A percentile compares a stretch with the other conserved stretches of the same genome.
Evolutionary conservation across 768 basidiomycete genomes (phyloP).

Genomic region (Phylloporus arenicola): DNA sequence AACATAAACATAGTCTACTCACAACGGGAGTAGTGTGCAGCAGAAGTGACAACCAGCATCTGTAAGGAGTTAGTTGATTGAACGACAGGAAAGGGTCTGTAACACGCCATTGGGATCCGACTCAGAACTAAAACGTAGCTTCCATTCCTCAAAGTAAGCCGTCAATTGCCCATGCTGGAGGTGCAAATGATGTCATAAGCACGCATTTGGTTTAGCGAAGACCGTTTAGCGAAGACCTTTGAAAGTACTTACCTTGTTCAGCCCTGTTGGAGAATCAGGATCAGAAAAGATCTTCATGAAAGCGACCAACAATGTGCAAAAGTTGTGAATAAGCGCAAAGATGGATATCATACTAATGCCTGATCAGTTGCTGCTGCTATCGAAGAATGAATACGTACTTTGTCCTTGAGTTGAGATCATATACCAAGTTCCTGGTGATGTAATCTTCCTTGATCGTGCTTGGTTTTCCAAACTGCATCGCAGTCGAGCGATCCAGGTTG

Average conservation of each 20-base stretch:
- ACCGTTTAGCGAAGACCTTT: background rate
- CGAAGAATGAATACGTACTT: conserved; percentile 32
- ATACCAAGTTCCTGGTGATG: conserved; percentile 76
- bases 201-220: background rate
- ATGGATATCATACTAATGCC: conserved; percentile 64
- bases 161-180: conserved; percentile 54
- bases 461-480: conserved; percentile 87
- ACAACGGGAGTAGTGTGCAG: conserved; percentile 70
- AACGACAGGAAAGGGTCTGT: background rate
- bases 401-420: conserved; percentile 58
- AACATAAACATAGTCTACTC: conserved; percentile 24
- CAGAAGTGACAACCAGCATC: conserved; percentile 59
- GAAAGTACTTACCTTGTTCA: conserved; percentile 61
- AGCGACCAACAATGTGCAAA: conserved; percentile 63
- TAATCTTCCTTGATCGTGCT: conserved; percentile 84
- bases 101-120: conserved; percentile 52
- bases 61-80: conserved; percentile 19
- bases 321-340: conserved; percentile 68
- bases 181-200: conserved; percentile 1
- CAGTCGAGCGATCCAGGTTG: conserved; percentile 81
- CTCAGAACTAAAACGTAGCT: conserved; percentile 49
- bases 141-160: conserved; percentile 64
- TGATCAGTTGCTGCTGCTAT: background rate
- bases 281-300: conserved; percentile 76
- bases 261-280: conserved; percentile 56